A percentile compares a stretch with the other conserved stretches of the same genome.
phyloP scores from a whole-genome alignment of 2,329 filamentous ascomycete species.

The Pseudopithomyces chartarum region DNA sequence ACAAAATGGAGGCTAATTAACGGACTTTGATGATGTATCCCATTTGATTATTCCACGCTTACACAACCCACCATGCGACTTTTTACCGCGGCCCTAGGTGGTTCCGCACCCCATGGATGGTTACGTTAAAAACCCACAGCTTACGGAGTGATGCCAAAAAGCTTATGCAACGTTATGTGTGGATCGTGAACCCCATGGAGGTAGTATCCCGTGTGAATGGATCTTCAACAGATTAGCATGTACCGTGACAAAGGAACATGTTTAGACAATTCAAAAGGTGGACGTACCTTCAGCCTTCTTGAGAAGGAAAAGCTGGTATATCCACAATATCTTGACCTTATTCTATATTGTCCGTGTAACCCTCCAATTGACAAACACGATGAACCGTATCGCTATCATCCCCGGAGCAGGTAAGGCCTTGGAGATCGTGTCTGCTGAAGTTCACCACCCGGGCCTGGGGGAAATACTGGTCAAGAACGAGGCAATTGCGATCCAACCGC shows the following conservation, averaged over 20 bases:
- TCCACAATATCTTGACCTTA: background rate
- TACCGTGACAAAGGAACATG: background rate
- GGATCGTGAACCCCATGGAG: background rate
- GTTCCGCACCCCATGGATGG: slow-evolving; percentile 5
- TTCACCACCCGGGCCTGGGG: slow-evolving; percentile 15
- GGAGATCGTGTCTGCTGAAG: slow-evolving; percentile 11
- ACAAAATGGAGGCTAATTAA: slow-evolving; percentile 28
- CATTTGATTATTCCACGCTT: slow-evolving; percentile 34
- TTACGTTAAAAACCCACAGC: slow-evolving; percentile 7
- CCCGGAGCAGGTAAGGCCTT: slow-evolving; percentile 16
- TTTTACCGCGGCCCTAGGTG: slow-evolving; percentile 10
- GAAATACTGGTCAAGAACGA: slow-evolving; percentile 30
- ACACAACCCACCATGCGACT: slow-evolving; percentile 21
- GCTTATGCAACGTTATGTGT: slow-evolving; percentile 18
- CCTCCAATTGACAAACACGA: background rate
- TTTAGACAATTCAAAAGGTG: background rate
- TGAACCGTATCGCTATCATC: slow-evolving; percentile 21
- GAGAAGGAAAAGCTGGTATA: slow-evolving; percentile 12
- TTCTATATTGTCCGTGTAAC: background rate
- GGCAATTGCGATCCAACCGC: slow-evolving; percentile 28
- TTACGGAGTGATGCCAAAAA: slow-evolving; percentile 25
- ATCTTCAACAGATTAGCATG: slow-evolving; percentile 20
- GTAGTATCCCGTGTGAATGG: slow-evolving; percentile 5
- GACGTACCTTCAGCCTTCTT: background rate
- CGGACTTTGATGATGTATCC: slow-evolving; percentile 17